Evolutionary conservation across 805 yeast species (phyloP), one percentile per base, ranked within the genome.

Genomic region (Metschnikowia amazonensis): DNA sequence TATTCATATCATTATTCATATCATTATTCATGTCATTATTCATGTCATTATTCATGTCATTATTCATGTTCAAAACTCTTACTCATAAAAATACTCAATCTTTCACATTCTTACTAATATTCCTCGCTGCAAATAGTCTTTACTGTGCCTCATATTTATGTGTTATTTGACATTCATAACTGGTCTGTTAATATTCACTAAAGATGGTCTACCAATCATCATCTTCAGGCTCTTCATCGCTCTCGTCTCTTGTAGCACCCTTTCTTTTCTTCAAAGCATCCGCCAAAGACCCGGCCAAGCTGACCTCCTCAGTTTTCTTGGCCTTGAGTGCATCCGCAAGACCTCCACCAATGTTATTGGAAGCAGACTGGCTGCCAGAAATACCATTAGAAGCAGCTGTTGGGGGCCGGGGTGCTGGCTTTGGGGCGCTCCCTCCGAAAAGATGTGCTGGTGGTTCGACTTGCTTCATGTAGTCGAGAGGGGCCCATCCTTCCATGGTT

Each of bases 401-500:
- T 11, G 75, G 63, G 7, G 76, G 67, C 11, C 79, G 64, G 4
- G 75, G 66, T 13, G 72, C 62, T 1, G 69, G 53, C 0, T 61
- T 44, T 7, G 59, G 45, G 1, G 59, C 36, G 1, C 25, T 21
- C 6, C 57, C 53, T 2, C 60, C 59, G 11, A 62, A 64, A 8
- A 56, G 49, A 32, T 47, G 52, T 0, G 70, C 65, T 30, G 84
- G 80, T 10, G 78, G 75, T 3, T 65, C 77, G 52, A 78, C 77
- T 49, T 79, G 80, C 17, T 73, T 81, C 59, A 92, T 80, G 62
- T 90, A 94, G n/a, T 90, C 86, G 18, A 94, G 84, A 11, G 99
- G 99, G 10, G 94, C 92, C 99, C 99, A 94, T 4, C 99, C 99
- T 63, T 89, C 94, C 46, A 72, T 77, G 1, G 83, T 60, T 33